phyloP scores from a whole-genome alignment of 2,329 filamentous ascomycete species.

The Aspergillus quadrilineatus region DNA sequence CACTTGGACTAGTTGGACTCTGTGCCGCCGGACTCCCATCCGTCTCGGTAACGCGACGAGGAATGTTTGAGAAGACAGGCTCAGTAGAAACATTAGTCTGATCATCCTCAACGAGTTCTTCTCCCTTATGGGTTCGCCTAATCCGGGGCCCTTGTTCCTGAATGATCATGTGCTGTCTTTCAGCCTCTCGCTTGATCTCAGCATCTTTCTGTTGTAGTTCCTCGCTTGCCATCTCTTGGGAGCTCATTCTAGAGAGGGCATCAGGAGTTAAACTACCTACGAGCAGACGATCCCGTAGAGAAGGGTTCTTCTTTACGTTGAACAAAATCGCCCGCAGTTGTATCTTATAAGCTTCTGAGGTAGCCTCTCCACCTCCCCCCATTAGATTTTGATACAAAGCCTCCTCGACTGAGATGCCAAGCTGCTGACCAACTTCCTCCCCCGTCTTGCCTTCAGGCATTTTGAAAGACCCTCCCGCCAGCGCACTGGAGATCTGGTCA shows the following conservation, averaged over 20 bases:
- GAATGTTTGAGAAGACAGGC: conserved; percentile 49
- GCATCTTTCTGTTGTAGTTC: conserved; percentile 70
- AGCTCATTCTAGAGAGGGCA: conserved; percentile 82
- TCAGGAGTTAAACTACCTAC: conserved; percentile 68
- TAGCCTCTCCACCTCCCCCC: conserved; percentile 52
- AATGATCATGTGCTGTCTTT: conserved; percentile 71
- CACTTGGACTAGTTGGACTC: conserved; percentile 29
- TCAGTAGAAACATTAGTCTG: conserved; percentile 48
- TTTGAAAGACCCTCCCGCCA: conserved; percentile 63
- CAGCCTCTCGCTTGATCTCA: conserved; percentile 57
- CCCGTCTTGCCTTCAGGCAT: conserved; percentile 64
- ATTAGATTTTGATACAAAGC: conserved; percentile 57
- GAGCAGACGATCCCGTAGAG: conserved; percentile 74
- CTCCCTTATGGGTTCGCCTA: conserved; percentile 89
- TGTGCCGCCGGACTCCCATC: conserved; percentile 29
- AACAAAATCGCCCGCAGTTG: conserved; percentile 75
- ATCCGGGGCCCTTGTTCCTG: conserved; percentile 74
- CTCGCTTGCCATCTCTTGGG: conserved; percentile 87
- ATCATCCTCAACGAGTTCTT: conserved; percentile 82
- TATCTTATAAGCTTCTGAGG: conserved; percentile 52
- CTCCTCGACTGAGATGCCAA: conserved; percentile 79
- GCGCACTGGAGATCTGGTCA: conserved; percentile 63
- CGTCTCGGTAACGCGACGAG: conserved; percentile 38
- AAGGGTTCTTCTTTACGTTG: conserved; percentile 85
- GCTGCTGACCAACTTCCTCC: conserved; percentile 64